A percentile compares a stretch with the other conserved stretches of the same genome.
Evolutionary conservation across 2,329 filamentous ascomycete genomes (phyloP).

Genomic region (Domatiomyces globalis): DNA sequence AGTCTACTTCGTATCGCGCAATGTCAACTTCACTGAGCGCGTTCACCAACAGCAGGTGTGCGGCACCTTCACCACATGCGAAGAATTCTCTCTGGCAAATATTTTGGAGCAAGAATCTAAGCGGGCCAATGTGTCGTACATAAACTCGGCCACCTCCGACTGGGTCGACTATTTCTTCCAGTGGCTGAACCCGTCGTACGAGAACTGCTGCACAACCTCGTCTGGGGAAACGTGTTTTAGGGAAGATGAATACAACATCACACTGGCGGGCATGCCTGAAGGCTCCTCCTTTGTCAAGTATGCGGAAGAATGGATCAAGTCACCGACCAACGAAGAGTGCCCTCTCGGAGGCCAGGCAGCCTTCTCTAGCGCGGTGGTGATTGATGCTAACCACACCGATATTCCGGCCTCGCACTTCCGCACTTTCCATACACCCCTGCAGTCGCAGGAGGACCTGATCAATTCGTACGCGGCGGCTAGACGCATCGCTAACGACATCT

Average conservation of each 20-base stretch:
- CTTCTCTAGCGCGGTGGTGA: slow-evolving; percentile 70
- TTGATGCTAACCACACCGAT: slow-evolving; percentile 52
- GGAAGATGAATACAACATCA: slow-evolving; percentile 73
- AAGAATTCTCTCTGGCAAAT: slow-evolving; percentile 70
- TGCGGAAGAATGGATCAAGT: slow-evolving; percentile 63
- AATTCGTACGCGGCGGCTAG: slow-evolving; percentile 76
- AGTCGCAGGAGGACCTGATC: slow-evolving; percentile 86
- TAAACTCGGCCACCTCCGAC: slow-evolving; percentile 74
- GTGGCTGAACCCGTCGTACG: slow-evolving; percentile 82
- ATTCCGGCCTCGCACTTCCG: slow-evolving; percentile 83
- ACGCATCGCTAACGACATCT: slow-evolving; percentile 68
- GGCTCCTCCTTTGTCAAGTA: slow-evolving; percentile 83
- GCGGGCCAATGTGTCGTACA: slow-evolving; percentile 71
- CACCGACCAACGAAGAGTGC: slow-evolving; percentile 70
- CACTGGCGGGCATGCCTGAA: slow-evolving; percentile 80
- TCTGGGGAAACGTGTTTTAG: slow-evolving; percentile 62
- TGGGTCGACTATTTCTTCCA: slow-evolving; percentile 96
- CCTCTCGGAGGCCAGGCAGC: slow-evolving; percentile 78
- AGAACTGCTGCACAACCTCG: slow-evolving; percentile 56
- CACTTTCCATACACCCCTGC: slow-evolving; percentile 72
- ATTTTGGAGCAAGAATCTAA: slow-evolving; percentile 90
- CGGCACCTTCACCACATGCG: slow-evolving; percentile 78
- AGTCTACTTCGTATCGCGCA: slow-evolving; percentile 84
- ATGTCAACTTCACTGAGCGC: slow-evolving; percentile 64
- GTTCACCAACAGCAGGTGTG: slow-evolving; percentile 73